Conservation (phyloP, 768 basidiomycete genomes). For the Lactarius hengduanensis region DNA sequence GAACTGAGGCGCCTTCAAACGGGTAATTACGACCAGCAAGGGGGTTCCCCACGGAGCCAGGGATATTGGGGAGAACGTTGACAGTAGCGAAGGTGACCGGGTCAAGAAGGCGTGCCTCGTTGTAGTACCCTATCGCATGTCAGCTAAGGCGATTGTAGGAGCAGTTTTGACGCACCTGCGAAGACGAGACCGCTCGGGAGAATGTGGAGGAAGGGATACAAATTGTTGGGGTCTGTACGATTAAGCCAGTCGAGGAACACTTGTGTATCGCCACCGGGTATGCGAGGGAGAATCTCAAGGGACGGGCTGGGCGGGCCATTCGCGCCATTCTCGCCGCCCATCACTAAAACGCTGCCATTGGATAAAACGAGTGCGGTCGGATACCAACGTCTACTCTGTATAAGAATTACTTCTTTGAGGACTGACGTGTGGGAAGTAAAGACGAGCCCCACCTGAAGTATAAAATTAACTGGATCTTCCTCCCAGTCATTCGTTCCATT, state of each 20-base stretch:
- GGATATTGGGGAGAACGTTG: constrained; percentile 63
- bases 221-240: constrained; percentile 75
- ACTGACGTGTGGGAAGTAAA: not conserved
- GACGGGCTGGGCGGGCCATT: constrained; percentile 65
- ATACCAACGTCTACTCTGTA: constrained; percentile 67
- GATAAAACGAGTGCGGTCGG: constrained; percentile 64
- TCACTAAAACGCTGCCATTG: constrained; percentile 71
- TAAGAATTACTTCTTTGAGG: not conserved
- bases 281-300: constrained; percentile 69
- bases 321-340: constrained; percentile 72
- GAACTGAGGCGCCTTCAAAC: constrained; percentile 64
- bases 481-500: constrained; percentile 81
- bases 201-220: constrained; percentile 75
- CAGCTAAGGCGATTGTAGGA: not conserved
- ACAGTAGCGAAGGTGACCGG: constrained; percentile 63
- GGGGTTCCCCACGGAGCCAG: constrained; percentile 69
- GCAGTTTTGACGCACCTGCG: constrained; percentile 48
- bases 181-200: constrained; percentile 70
- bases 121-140: constrained; percentile 59
- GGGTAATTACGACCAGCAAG: constrained; percentile 77
- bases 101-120: constrained; percentile 75
- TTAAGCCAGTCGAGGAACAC: constrained; percentile 62
- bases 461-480: constrained; percentile 57
- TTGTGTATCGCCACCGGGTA: constrained; percentile 59
- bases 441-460: constrained; percentile 51